phyloP scores from a whole-genome alignment of 2,329 filamentous ascomycete species.

The Cytospora chrysosperma region DNA sequence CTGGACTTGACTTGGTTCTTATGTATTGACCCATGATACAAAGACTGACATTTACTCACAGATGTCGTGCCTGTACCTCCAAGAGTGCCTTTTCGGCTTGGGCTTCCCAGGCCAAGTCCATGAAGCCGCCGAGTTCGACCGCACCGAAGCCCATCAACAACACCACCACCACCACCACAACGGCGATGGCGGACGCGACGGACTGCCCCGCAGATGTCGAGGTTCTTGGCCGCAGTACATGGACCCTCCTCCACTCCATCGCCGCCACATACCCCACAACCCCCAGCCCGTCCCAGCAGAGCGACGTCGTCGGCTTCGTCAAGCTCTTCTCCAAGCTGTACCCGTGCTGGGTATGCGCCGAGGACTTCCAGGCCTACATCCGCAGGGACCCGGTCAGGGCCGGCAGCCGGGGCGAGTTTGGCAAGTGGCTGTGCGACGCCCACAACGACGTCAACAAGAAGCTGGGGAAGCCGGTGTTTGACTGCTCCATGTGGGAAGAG shows the following conservation, averaged over 20 bases:
- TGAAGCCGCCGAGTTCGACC: constrained; percentile 38
- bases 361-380: constrained; percentile 86
- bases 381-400: constrained; percentile 64
- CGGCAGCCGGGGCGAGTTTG: constrained; percentile 66
- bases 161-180: constrained; percentile 33
- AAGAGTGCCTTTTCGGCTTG: constrained; percentile 61
- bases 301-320: constrained; percentile 76
- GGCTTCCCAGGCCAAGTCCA: constrained; percentile 51
- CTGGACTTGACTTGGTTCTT: background rate
- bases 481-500: constrained; percentile 89
- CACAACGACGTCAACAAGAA: constrained; percentile 89
- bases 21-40: background rate
- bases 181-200: constrained; percentile 28
- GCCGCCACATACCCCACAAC: constrained; percentile 78
- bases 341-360: constrained; percentile 92
- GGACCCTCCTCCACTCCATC: constrained; percentile 91
- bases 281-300: constrained; percentile 68
- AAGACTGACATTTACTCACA: constrained; percentile 38
- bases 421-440: constrained; percentile 78
- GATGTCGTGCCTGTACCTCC: constrained; percentile 71
- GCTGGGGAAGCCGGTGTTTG: constrained; percentile 85
- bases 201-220: constrained; percentile 94
- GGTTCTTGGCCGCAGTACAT: constrained; percentile 78
- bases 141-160: constrained; percentile 33
- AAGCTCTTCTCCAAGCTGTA: constrained; percentile 81